phyloP scores from a whole-genome alignment of 2,329 filamentous ascomycete genomes.

The Alternaria angustiovoidea region DNA sequence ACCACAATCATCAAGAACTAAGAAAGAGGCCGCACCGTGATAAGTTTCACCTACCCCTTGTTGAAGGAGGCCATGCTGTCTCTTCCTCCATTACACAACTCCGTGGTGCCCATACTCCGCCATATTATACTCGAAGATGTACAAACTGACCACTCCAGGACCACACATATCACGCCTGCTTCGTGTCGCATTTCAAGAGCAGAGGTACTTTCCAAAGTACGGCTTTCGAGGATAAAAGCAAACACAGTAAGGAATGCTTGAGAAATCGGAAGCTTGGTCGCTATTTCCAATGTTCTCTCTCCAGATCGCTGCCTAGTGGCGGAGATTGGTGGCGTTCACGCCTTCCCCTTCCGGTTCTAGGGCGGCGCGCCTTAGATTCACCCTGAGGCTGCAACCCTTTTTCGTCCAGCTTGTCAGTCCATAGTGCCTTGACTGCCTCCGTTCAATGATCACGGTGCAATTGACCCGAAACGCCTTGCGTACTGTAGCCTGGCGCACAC shows the following conservation, averaged over 20 bases:
- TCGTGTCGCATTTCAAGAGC: background rate
- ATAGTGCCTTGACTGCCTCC: background rate
- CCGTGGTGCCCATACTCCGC: background rate
- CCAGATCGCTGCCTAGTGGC: constrained; percentile 2
- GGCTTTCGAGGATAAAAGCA: background rate
- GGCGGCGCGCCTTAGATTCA: background rate
- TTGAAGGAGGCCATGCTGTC: background rate
- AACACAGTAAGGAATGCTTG: background rate
- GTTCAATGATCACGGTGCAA: background rate
- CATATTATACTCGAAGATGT: background rate
- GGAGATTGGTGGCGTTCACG: background rate
- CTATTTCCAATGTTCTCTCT: background rate
- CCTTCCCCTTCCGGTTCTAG: background rate
- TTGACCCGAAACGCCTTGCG: background rate
- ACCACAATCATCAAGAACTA: background rate
- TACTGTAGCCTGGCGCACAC: background rate
- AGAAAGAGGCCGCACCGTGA: background rate
- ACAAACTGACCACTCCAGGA: background rate
- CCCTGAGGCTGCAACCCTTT: background rate
- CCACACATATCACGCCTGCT: background rate
- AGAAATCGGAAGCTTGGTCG: background rate
- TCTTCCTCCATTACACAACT: background rate
- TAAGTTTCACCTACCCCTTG: background rate
- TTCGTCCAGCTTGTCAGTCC: background rate
- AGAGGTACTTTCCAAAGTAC: background rate